Percentiles rank a stretch among this genome's conserved stretches.
These are phyloP conservation scores for Claviceps sorghi DNA, from an alignment of 2,329 filamentous ascomycete genomes.

Conservation along the genomic window DNA sequence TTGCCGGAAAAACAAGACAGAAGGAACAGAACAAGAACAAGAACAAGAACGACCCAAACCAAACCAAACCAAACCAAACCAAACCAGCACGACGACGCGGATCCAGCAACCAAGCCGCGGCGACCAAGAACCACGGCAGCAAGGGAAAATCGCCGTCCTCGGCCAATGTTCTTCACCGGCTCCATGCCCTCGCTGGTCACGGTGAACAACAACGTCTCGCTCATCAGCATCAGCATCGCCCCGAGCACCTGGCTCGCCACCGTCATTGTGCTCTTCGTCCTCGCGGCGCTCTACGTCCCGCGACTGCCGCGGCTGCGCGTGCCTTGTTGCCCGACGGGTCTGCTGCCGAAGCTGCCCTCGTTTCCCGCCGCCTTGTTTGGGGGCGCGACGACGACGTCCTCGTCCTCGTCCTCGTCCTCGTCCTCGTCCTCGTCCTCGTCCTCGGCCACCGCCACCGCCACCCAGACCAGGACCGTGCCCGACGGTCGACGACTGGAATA, in stretches of 20 bases:
- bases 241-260: slow-evolving; percentile 42
- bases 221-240: slow-evolving; percentile 43
- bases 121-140: too few relatives aligned
- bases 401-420: too few relatives aligned
- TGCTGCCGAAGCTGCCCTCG: slow-evolving; percentile 17
- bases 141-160: background rate
- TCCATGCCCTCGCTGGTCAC: slow-evolving; percentile 45
- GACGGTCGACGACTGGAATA: slow-evolving; percentile 5
- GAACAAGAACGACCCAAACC: too few relatives aligned
- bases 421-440: too few relatives aligned
- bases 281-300: slow-evolving; percentile 34
- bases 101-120: too few relatives aligned
- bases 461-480: slow-evolving; percentile 3
- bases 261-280: slow-evolving; percentile 33
- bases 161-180: slow-evolving; percentile 9
- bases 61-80: too few relatives aligned
- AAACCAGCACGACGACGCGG: too few relatives aligned
- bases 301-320: slow-evolving; percentile 19
- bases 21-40: too few relatives aligned
- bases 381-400: background rate
- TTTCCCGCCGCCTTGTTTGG: background rate
- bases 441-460: too few relatives aligned
- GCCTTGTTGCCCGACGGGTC: slow-evolving; percentile 13
- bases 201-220: slow-evolving; percentile 46
- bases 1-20: too few relatives aligned